Percentiles rank a stretch among this genome's conserved stretches.
phyloP scores from a whole-genome alignment of 805 yeast species.

The Yarrowia keelungensis region DNA sequence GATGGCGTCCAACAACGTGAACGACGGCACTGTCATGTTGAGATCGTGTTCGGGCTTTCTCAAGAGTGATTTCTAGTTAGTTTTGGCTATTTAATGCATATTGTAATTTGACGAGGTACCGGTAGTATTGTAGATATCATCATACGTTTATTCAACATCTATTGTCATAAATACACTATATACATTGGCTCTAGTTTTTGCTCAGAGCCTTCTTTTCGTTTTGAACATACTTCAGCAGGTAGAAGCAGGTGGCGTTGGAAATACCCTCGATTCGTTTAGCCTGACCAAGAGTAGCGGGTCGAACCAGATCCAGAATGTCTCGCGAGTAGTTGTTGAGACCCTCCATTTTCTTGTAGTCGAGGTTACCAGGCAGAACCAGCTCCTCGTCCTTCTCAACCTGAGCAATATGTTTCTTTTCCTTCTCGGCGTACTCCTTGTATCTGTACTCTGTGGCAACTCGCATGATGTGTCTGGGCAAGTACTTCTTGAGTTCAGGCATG shows the following conservation, averaged over 20 bases:
- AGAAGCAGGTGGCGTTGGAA: constrained; percentile 91
- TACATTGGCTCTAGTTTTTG: not conserved
- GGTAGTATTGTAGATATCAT: too few species aligned
- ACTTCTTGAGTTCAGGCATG: constrained; percentile 52
- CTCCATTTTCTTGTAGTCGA: constrained; percentile 64
- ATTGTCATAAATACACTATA: constrained; percentile 5
- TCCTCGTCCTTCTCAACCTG: constrained; percentile 87
- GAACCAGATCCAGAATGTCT: constrained; percentile 68
- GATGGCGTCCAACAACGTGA: constrained; percentile 77
- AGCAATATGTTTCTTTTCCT: constrained; percentile 71
- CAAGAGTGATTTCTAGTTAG: constrained; percentile 24
- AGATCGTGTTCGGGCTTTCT: constrained; percentile 27
- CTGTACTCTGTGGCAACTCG: constrained; percentile 80
- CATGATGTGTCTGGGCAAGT: constrained; percentile 58
- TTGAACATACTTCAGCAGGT: constrained; percentile 58
- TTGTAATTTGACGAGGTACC: not conserved
- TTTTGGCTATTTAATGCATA: constrained; percentile 36
- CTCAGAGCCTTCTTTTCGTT: constrained; percentile 16
- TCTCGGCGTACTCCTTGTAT: constrained; percentile 78
- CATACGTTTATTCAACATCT: too few species aligned
- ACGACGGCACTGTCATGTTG: constrained; percentile 36
- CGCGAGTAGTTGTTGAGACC: constrained; percentile 82
- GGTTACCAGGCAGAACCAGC: constrained; percentile 69
- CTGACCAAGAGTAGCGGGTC: constrained; percentile 92
- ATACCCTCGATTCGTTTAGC: constrained; percentile 94